Conservation (phyloP, 73 alveolate species). For the Diophrys appendiculata region DNA sequence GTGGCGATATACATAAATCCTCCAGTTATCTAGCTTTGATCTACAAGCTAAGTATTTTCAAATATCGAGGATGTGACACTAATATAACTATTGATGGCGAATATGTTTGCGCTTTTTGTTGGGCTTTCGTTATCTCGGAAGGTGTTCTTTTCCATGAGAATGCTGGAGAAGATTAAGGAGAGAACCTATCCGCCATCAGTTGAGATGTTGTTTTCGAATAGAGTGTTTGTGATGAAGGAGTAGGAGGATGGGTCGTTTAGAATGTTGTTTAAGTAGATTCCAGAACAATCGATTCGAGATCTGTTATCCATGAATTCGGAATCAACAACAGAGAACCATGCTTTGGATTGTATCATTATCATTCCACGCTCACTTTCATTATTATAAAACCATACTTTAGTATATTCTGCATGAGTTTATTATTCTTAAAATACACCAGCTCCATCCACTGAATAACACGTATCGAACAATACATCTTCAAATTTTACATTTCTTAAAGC, state of each 20-base stretch:
- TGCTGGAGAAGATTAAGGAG: neutral
- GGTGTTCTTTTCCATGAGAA: neutral
- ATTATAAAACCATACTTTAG: neutral
- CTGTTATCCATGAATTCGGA: too few species aligned
- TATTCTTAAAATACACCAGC: neutral
- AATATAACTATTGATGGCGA: neutral
- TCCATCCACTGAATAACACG: neutral
- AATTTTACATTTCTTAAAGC: neutral
- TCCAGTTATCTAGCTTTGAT: conserved; percentile 10
- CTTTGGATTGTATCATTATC: too few species aligned
- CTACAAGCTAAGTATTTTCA: conserved; percentile 6
- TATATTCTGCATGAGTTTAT: neutral
- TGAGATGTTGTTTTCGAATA: neutral
- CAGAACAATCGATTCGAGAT: too few species aligned
- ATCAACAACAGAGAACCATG: too few species aligned
- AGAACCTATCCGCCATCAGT: neutral
- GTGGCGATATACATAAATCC: conserved; percentile 35
- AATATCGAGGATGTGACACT: conserved; percentile 1
- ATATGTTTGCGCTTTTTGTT: neutral
- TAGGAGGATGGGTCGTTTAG: too few species aligned
- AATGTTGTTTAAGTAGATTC: too few species aligned
- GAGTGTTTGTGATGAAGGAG: too few species aligned
- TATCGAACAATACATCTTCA: neutral
- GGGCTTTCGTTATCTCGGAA: neutral
- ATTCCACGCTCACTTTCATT: too few species aligned